A percentile compares a stretch with the other conserved stretches of the same genome.
These are phyloP conservation scores for Talaromyces funiculosus DNA, from an alignment of 2,329 filamentous ascomycete genomes.

Conservation along the genomic window DNA sequence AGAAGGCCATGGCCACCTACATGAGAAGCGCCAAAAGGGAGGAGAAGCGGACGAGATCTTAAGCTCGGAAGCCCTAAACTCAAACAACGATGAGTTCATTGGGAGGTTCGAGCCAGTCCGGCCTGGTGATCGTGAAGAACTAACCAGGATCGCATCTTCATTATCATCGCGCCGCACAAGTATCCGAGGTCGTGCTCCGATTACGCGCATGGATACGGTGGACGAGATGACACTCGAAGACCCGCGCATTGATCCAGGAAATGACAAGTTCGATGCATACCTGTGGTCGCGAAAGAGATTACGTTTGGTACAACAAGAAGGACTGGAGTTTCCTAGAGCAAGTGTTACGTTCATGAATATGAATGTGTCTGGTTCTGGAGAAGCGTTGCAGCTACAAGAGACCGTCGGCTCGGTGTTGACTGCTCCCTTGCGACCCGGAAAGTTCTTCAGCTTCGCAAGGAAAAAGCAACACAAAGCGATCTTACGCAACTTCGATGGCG, in stretches of 20 bases:
- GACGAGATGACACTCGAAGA: conserved; percentile 27
- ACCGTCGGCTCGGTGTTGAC: conserved; percentile 58
- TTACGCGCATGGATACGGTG: conserved; percentile 21
- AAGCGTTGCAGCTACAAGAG: conserved; percentile 62
- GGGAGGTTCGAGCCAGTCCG: conserved; percentile 10
- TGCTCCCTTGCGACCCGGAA: conserved; percentile 53
- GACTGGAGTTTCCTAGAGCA: conserved; percentile 35
- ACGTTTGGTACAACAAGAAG: conserved; percentile 25
- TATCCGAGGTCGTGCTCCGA: conserved; percentile 1
- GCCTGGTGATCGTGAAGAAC: conserved; percentile 12
- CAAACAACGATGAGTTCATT: conserved; percentile 5
- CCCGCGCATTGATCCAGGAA: conserved; percentile 38
- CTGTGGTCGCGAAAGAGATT: conserved; percentile 42
- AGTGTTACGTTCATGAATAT: conserved; percentile 62
- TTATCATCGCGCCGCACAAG: conserved; percentile 12
- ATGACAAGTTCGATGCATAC: conserved; percentile 38
- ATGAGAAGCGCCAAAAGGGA: not conserved
- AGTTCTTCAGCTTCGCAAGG: conserved; percentile 45
- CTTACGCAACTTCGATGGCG: conserved; percentile 49
- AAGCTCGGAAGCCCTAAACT: not conserved
- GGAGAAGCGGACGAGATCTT: not conserved
- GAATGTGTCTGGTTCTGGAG: conserved; percentile 61
- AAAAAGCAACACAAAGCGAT: conserved; percentile 51
- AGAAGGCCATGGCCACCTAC: not conserved
- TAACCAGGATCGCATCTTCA: conserved; percentile 9